A percentile compares a stretch with the other conserved stretches of the same genome.
Evolutionary conservation across 352 stramenopile genomes (phyloP).

Genomic region (Phytophthora hibernalis): DNA sequence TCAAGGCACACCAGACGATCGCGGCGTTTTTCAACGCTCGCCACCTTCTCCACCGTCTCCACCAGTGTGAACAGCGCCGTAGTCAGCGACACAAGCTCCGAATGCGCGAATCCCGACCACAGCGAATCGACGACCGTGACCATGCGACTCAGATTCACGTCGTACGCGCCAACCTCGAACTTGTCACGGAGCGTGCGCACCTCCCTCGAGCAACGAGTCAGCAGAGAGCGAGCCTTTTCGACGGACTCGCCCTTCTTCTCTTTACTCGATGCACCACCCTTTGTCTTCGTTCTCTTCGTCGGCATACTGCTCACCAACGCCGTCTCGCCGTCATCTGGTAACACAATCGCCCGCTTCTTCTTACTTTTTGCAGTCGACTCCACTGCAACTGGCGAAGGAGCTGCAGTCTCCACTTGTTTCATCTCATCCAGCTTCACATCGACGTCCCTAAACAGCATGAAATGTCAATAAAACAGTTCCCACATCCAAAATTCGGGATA

Average conservation of each 20-base stretch:
- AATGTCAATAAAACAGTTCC: not conserved
- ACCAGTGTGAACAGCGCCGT: conserved; percentile 51
- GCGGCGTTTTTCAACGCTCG: conserved; percentile 37
- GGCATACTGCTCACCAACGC: not conserved
- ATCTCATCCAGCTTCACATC: conserved; percentile 15
- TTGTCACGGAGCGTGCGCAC: conserved; percentile 46
- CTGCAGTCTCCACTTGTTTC: not conserved
- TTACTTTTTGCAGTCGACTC: conserved; percentile 23
- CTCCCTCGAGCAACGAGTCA: conserved; percentile 38
- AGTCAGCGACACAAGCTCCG: conserved; percentile 43
- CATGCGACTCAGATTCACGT: conserved; percentile 52
- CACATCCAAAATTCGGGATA: not conserved
- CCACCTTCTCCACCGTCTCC: conserved; percentile 54
- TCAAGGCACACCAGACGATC: conserved; percentile 63
- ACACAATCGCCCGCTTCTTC: conserved; percentile 37
- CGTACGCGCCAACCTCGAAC: conserved; percentile 50
- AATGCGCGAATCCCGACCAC: conserved; percentile 41
- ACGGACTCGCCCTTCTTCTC: conserved; percentile 20
- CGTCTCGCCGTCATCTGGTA: conserved; percentile 26
- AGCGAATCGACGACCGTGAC: conserved; percentile 59
- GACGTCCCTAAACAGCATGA: conserved; percentile 24
- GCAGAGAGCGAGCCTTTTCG: conserved; percentile 37
- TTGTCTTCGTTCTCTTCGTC: conserved; percentile 2
- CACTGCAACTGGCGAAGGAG: not conserved
- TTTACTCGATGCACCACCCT: conserved; percentile 1